A percentile compares a stretch with the other conserved stretches of the same genome.
Conservation (phyloP, 164 flowering plant genomes). For the Malania oleifera region DNA sequence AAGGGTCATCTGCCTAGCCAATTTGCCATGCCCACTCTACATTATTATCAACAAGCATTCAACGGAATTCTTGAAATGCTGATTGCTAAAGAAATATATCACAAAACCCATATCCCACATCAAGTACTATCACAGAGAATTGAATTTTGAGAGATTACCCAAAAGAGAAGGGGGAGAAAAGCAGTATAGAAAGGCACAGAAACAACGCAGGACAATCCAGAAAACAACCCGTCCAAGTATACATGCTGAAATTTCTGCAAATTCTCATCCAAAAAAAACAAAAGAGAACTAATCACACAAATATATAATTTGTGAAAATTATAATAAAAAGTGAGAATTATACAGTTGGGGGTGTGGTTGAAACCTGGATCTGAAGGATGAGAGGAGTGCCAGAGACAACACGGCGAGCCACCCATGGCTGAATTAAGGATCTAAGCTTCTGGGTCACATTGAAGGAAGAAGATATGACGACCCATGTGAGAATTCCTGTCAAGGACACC, state of each 20-base stretch:
- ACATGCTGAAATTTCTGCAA: conserved; percentile 72
- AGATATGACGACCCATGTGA: conserved; percentile 57
- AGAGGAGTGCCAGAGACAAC: conserved; percentile 49
- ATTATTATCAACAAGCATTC: conserved; percentile 16
- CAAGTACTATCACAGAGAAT: neutral
- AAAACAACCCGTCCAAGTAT: conserved; percentile 68
- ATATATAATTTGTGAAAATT: neutral
- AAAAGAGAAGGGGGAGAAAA: conserved; percentile 91
- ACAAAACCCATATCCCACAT: conserved; percentile 5
- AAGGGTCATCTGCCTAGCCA: conserved; percentile 98
- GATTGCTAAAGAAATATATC: neutral
- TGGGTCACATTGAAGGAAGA: conserved; percentile 55
- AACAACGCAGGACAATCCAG: conserved; percentile 81
- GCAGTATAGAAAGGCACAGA: conserved; percentile 98
- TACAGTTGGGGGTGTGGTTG: conserved; percentile 10
- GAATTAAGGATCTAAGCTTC: conserved; percentile 66
- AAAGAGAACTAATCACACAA: neutral
- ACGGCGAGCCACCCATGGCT: conserved; percentile 60
- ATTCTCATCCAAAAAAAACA: neutral
- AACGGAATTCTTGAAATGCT: neutral
- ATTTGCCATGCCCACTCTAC: conserved; percentile 94
- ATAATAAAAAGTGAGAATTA: conserved; percentile 7
- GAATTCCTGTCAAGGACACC: conserved; percentile 37
- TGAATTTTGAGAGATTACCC: conserved; percentile 76
- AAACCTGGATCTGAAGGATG: conserved; percentile 83